Conservation (phyloP, 345 rosid genomes). For the Eutrema yunnanense region DNA sequence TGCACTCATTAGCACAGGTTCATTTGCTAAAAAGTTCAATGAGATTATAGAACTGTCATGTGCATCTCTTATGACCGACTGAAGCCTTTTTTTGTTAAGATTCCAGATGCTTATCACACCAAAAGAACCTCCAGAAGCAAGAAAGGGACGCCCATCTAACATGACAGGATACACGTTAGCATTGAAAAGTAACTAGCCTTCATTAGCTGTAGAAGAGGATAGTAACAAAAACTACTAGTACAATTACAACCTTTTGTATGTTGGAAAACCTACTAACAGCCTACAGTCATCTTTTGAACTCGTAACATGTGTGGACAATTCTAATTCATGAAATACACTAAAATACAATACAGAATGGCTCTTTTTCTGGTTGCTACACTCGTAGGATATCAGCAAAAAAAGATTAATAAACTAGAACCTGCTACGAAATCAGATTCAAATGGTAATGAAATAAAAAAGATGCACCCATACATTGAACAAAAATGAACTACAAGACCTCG, state of each 20-base stretch:
- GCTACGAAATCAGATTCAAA: not conserved
- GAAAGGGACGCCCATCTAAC: constrained; percentile 90
- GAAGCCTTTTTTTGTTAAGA: constrained; percentile 86
- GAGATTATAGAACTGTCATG: constrained; percentile 80
- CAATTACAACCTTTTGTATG: not conserved
- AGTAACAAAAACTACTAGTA: not conserved
- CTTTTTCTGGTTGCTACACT: not conserved
- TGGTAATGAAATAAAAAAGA: not conserved
- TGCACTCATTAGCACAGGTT: constrained; percentile 94
- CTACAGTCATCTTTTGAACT: not conserved
- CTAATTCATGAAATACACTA: not conserved
- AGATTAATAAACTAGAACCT: not conserved
- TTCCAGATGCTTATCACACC: constrained; percentile 99
- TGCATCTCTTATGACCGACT: constrained; percentile 85
- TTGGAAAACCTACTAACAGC: not conserved
- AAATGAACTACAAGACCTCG: not conserved
- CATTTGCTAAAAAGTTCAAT: constrained; percentile 85
- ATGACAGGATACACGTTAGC: constrained; percentile 13
- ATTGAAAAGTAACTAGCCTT: not conserved
- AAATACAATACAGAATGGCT: not conserved
- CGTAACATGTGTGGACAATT: not conserved
- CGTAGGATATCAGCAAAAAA: not conserved
- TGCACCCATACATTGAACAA: not conserved
- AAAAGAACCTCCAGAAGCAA: constrained; percentile 90
- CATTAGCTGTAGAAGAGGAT: not conserved